Base-by-base conservation (phyloP, 139 green algal species). In the Coelastrella sp. region DNA sequence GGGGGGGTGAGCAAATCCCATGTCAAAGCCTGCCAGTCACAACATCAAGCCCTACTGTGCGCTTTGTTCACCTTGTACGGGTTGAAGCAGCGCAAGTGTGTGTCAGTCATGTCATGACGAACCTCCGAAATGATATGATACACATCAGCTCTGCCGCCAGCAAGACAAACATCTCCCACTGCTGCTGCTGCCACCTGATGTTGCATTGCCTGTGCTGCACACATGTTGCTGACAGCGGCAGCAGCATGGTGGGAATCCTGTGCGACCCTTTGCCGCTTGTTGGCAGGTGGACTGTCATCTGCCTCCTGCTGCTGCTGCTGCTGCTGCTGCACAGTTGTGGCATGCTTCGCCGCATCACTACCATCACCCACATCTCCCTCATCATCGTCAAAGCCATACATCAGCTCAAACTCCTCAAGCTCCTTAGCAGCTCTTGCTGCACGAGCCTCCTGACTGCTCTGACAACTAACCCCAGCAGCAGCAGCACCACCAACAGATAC, bases 41-140 rank as follows among this genome's bases (percentile, higher is more conserved):
- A n/a, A n/a, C n/a, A n/a, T n/a, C n/a, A n/a, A n/a, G n/a, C n/a
- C n/a, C n/a, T n/a, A n/a, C n/a, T n/a, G n/a, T n/a, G n/a, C n/a
- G n/a, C n/a, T n/a, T n/a, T n/a, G n/a, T n/a, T 13, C 57, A 91
- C 89, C 86, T 89, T 89, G 71, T 88, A 88, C 30, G 89, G 88
- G 72, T 91, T 93, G 45, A 88, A 76, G 83, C 92, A 88, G 25
- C 77, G 86, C 72, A 94, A 66, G 19, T 84, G 21, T 85, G 89
- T 90, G 38, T 90, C 81, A 37, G 72, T 41, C 0, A 27, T 7
- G 0, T 2, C 3, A 0, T 75, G 9, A 1, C 74, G 43, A 2
- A 92, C 86, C 73, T 93, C 84, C 32, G 86, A 53, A 25, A 95
- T 89, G 6, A 80, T 35, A 64, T 93, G 87, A 23, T 88, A 86